Evolutionary conservation across 148 eudicot genomes (phyloP), one percentile per base, ranked within the genome.

Genomic region (Pouteria glomerata): DNA sequence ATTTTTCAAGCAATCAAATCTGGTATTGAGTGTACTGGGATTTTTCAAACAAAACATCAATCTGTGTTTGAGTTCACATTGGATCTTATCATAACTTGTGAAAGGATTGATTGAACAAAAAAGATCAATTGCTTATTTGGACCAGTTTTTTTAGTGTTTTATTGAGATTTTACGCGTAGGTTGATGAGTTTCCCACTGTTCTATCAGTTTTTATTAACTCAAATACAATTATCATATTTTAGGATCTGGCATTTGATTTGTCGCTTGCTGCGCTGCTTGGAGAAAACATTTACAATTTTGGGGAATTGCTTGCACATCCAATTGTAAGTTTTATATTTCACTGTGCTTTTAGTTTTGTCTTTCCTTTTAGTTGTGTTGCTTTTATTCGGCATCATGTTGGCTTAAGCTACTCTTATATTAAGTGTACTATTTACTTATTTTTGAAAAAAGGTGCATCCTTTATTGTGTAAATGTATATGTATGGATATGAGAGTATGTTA

Each of bases 261-360:
- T 91, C 97, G n/a, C 80, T 94, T 19, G 87, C 96, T 64, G 97
- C 96, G 14, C 70, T 94, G 72, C 76, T 94, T 82, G 97, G 97
- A 73, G 98, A 94, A 42, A 91, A 94, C 84, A 89, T 95, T 70
- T 95, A 95, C 89, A 95, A 95, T 82, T 95, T 91, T 76, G 97
- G 97, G 34, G 98, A 95, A 84, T 88, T 95, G 39, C 98, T 95
- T 80, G 92, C 98, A 7, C 97, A 95, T 83, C 98, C 97, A 57
- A 88, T 95, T 77, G 98, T 95, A 85, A 86, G 98, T 74, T 31
- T 35, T 30, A 34, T 39, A n/a, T 76, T 52, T 68, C 33, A 0
- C 2, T 23, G 8, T 35, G 0, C 14, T 63, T n/a, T 48, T 26
- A 14, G 26, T 48, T 23, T 47, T 24, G 0, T 23, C 18, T 8